phyloP scores from a whole-genome alignment of 2,329 filamentous ascomycete species.

The Colletotrichum liaoningense region DNA sequence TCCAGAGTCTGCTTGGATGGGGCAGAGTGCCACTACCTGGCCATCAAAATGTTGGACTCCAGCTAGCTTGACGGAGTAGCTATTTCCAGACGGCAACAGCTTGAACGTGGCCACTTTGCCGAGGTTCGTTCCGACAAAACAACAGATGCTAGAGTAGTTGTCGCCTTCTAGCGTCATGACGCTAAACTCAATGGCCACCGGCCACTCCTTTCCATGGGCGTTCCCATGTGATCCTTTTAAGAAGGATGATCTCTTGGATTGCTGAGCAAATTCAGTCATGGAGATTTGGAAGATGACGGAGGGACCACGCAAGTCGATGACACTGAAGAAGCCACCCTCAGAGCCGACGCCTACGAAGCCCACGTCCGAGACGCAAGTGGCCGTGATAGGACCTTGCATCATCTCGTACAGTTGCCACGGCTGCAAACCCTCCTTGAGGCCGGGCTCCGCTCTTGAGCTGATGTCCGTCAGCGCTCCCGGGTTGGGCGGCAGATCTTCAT shows the following conservation, averaged over 20 bases:
- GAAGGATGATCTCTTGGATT: conserved; percentile 82
- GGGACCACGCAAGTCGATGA: conserved; percentile 91
- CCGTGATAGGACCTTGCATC: conserved; percentile 83
- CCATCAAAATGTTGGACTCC: conserved; percentile 77
- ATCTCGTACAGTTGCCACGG: conserved; percentile 86
- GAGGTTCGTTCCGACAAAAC: conserved; percentile 88
- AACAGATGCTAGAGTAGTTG: conserved; percentile 91
- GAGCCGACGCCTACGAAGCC: conserved; percentile 92
- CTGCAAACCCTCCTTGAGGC: conserved; percentile 82
- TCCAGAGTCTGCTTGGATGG: conserved; percentile 84
- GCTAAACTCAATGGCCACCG: conserved; percentile 87
- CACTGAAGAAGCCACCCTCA: conserved; percentile 80
- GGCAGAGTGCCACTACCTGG: conserved; percentile 78
- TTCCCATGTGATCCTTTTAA: conserved; percentile 65
- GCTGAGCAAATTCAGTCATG: conserved; percentile 78
- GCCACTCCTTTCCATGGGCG: conserved; percentile 73
- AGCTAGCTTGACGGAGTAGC: conserved; percentile 78
- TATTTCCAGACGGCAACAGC: conserved; percentile 79
- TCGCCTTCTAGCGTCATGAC: conserved; percentile 95
- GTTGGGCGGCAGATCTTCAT: conserved; percentile 60
- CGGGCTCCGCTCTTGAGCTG: conserved; percentile 75
- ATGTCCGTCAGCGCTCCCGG: conserved; percentile 82
- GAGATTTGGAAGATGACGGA: conserved; percentile 82
- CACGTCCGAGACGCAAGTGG: conserved; percentile 87
- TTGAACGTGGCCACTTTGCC: conserved; percentile 93